phyloP scores from a whole-genome alignment of 1,284 basidiomycete species.

The Inonotus obliquus region DNA sequence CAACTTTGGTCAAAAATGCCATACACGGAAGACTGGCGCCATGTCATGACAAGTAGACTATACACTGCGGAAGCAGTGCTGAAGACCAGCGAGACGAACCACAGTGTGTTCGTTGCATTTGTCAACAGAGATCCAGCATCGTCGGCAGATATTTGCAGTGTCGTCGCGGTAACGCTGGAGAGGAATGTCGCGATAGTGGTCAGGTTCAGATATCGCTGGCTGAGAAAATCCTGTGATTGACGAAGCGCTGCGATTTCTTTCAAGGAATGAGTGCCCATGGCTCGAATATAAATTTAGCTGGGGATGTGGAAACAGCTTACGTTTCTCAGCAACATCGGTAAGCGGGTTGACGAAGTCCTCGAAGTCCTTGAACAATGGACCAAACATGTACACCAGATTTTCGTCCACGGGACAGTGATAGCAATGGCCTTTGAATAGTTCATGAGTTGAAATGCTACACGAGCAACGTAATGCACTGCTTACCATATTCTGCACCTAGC shows the following conservation, averaged over 20 bases:
- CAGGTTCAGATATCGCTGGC: not conserved
- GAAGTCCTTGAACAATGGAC: not conserved
- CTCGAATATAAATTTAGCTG: too few species aligned
- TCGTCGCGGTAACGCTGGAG: slow-evolving; percentile 11
- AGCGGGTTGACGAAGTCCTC: not conserved
- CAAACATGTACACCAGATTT: not conserved
- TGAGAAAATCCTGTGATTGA: not conserved
- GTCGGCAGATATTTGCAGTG: slow-evolving; percentile 2
- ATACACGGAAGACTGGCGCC: slow-evolving; percentile 6
- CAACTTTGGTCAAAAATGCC: not conserved
- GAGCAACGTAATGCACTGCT: too few species aligned
- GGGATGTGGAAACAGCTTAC: not conserved
- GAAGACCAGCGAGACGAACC: slow-evolving; percentile 10
- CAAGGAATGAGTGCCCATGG: not conserved
- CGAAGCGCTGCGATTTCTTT: not conserved
- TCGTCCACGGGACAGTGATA: not conserved
- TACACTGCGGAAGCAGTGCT: slow-evolving; percentile 10
- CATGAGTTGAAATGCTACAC: too few species aligned
- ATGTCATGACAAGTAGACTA: slow-evolving; percentile 10
- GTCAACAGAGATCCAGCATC: not conserved
- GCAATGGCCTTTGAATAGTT: not conserved
- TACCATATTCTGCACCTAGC: too few species aligned
- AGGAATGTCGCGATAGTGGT: slow-evolving; percentile 12
- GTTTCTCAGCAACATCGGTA: not conserved
- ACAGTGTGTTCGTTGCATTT: not conserved